Evolutionary conservation across 768 basidiomycete species (phyloP), one percentile per base, ranked within the genome.

Genomic region (Mycena alexandri): DNA sequence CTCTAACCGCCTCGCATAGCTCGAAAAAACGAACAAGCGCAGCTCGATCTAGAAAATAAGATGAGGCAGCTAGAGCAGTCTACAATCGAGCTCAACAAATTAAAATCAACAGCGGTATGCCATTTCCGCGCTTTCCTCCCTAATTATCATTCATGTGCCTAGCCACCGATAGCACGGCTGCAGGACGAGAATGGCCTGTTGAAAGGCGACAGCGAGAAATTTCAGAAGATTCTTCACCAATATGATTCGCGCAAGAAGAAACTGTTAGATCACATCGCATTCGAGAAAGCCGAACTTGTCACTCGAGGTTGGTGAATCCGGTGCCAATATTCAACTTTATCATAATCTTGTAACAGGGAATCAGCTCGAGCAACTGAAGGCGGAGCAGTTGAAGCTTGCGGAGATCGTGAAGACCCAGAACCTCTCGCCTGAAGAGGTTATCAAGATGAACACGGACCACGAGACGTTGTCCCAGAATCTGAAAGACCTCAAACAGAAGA

Each of bases 381-480:
- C 78, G 29, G 93, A 96, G 72, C 87, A 92, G 69, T 82, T 83
- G 25, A 86, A 84, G 61, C 83, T 96, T 25, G 79, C 82, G 11
- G 83, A 85, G 0, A 85, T 90, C 3, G 93, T 99, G 33, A 90
- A 90, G 73, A 87, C 82, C 36, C 98, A 99, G 77, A 96, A 98
- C 74, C 85, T 99, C 48, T 88, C 93, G 2, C 92, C 93, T 0
- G 94, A 96, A 77, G 96, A 99, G 78, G 95, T 98, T 46, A 80
- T 87, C 60, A 90, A 90, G 42, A 96, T 99, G 94, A 96, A 92
- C 73, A 89, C 89, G 6, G 96, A 98, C 70, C 92, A 95, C 63
- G 93, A 96, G 72, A 88, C 84, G 29, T 84, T 97, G 41, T 82
- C 87, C 5, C 86, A 89, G 56, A 92, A 86, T 71, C 79, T 95